Evolutionary conservation across 2,329 filamentous ascomycete species (phyloP), one percentile per base, ranked within the genome.

Genomic region (Fusarium duplospermum): DNA sequence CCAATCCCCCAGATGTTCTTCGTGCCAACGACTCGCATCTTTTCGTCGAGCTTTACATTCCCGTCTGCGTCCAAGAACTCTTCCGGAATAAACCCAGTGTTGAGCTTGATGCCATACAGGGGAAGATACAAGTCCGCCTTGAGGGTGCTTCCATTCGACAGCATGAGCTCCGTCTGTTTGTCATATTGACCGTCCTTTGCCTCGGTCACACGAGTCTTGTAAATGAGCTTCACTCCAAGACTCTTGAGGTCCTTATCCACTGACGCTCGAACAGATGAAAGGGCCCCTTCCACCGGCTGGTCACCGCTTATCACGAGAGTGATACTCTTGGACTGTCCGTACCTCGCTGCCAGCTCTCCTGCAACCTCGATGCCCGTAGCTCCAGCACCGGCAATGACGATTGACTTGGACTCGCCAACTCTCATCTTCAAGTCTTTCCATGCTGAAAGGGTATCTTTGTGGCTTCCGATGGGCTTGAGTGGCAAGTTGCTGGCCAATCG

Each of bases 391-490:
- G 79, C 81, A n/a, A 85, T 35, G 9, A 85, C 72, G 61, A 86
- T 83, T 6, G 78, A 78, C 10, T 79, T 81, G 36, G 80, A 62
- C 0, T 64, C 31, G 1, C 57, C 58, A 29, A 83, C 71, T 47
- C 68, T 60, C 0, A 40, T 67, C 56, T 82, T 76, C 2, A 83
- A 62, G 11, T 75, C 60, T 33, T 82, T 76, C 65, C 88, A 81
- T 13, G 81, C 77, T 2, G 79, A 76, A 5, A 82, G 61, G 3
- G 83, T 83, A 35, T 85, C 82, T 70, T 87, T 84, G 74, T 87
- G 82, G 16, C 82, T 83, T 69, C 84, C 86, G 35, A 83, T 72
- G 27, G 82, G 82, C 75, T 89, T 89, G 79, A 88, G 87, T 2
- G 87, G 87, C 29, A 85, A 74, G 24, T 76, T 72, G 61, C 76